Conservation (phyloP, 306 rosid genomes). For the Prunus mira region DNA sequence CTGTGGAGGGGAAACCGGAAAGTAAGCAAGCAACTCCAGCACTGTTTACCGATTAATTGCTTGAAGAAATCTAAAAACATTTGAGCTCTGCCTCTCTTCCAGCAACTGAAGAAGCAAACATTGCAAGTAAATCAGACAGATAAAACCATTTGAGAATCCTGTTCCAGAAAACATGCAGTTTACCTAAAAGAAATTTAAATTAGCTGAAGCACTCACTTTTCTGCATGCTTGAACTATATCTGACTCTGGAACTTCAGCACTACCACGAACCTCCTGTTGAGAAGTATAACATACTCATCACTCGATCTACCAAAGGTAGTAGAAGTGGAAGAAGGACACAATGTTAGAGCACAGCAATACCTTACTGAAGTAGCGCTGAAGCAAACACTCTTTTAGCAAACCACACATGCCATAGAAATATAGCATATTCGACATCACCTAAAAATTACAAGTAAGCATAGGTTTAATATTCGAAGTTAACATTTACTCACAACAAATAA, state of each 20-base stretch:
- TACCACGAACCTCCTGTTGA: slow-evolving; percentile 79
- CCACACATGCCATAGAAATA: slow-evolving; percentile 87
- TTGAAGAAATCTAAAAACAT: slow-evolving; percentile 68
- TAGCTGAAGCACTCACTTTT: slow-evolving; percentile 52
- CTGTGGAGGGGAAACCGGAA: neutral
- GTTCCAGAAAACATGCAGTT: slow-evolving; percentile 20
- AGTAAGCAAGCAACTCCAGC: slow-evolving; percentile 10
- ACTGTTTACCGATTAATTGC: slow-evolving; percentile 62
- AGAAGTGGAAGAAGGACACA: neutral
- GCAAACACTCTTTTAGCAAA: slow-evolving; percentile 76
- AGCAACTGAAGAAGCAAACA: slow-evolving; percentile 53
- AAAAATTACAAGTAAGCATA: slow-evolving; percentile 25
- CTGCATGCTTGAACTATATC: slow-evolving; percentile 92
- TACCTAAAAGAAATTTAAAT: slow-evolving; percentile 4
- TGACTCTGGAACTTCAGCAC: slow-evolving; percentile 79
- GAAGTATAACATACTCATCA: slow-evolving; percentile 8
- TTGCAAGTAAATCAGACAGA: slow-evolving; percentile 16
- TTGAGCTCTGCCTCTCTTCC: slow-evolving; percentile 80
- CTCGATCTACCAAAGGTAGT: slow-evolving; percentile 7
- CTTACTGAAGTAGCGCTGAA: slow-evolving; percentile 94
- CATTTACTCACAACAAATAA: neutral
- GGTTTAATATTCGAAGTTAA: slow-evolving; percentile 11
- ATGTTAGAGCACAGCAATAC: slow-evolving; percentile 24
- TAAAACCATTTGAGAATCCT: neutral
- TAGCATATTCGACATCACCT: slow-evolving; percentile 79